Percentiles rank a stretch among this genome's conserved stretches.
These are phyloP conservation scores for Boletus edulis DNA, from an alignment of 768 basidiomycete species.

Conservation along the genomic window DNA sequence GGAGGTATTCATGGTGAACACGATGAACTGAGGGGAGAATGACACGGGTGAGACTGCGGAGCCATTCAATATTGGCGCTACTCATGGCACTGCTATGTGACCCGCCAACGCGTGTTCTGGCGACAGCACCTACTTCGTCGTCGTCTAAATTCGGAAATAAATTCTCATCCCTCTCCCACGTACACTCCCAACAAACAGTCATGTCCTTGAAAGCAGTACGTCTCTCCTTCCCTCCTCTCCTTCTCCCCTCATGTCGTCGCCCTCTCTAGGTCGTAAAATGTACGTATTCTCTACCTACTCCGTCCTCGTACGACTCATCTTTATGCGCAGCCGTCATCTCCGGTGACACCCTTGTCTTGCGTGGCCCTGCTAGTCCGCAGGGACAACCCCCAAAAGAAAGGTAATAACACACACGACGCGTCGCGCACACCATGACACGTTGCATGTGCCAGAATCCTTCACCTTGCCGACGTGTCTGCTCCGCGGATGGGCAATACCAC, in stretches of 20 bases:
- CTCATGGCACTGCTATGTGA: constrained; percentile 9
- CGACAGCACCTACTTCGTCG: background rate
- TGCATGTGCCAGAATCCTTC: constrained; percentile 60
- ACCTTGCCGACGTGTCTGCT: constrained; percentile 83
- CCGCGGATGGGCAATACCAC: constrained; percentile 81
- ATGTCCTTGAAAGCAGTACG: constrained; percentile 81
- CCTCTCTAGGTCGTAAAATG: constrained; percentile 58
- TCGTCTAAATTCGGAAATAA: background rate
- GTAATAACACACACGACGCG: constrained; percentile 38
- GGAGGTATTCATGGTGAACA: constrained; percentile 25
- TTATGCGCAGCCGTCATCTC: constrained; percentile 73
- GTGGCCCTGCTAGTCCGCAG: constrained; percentile 71
- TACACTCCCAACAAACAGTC: background rate
- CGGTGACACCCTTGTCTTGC: constrained; percentile 84
- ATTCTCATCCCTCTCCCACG: background rate
- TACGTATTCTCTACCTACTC: constrained; percentile 26
- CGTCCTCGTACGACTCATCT: constrained; percentile 15
- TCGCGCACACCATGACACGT: constrained; percentile 9
- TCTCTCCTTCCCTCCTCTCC: constrained; percentile 3
- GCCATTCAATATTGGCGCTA: background rate
- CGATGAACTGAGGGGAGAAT: background rate
- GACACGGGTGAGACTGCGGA: background rate
- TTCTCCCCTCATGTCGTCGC: background rate
- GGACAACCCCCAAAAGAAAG: constrained; percentile 91
- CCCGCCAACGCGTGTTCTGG: background rate